Base-by-base conservation (phyloP, 306 rosid genomes). In the Castanea mollissima region DNA sequence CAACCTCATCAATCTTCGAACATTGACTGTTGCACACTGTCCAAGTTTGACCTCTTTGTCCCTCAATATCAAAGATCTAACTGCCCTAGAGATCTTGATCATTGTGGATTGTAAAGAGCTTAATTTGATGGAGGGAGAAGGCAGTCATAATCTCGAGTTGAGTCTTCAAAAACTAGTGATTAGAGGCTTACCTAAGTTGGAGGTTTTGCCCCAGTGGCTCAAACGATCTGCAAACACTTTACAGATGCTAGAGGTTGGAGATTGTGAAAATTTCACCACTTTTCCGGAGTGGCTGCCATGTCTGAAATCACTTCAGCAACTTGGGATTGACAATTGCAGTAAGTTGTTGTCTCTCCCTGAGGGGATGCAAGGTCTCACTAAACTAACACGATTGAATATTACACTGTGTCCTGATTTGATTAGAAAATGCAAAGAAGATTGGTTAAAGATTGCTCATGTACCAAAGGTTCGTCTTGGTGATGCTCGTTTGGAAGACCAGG, bases 221-320 rank as follows among this genome's bases (percentile, higher is more conserved):
- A 79, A 32, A 44, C 77, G 73, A 18, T 75, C 80, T 13, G 12
- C 19, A 8, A 1, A 77, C 31, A 82, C 87, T 15, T 71, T 82
- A 46, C 64, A 71, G 1, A 5, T 2, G 16, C 21, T 82, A 23
- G 0, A 0, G 2, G 58, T 84, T 55, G 0, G 0, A 21, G 1
- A 7, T 2, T 84, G 83, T 16, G 0, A 38, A 0, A 71, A 56
- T 3, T 64, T 87, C 6, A 9, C 38, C 38, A 46, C 2, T 20
- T 65, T 84, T 32, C 88, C 85, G 0, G 69, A 77, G 19, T 87
- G 90, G 88, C 55, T 84, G 9, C 41, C 79, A 62, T 0, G 56
- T 16, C 46, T 80, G 49, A 69, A 2, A 4, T 65, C 44, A 16
- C 54, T 87, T 2, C 44, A 77, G 34, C 23, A 12, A 54, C 12